Evolutionary conservation across 768 basidiomycete species (phyloP), one percentile per base, ranked within the genome.

Genomic region (Ephemerocybe angulata): DNA sequence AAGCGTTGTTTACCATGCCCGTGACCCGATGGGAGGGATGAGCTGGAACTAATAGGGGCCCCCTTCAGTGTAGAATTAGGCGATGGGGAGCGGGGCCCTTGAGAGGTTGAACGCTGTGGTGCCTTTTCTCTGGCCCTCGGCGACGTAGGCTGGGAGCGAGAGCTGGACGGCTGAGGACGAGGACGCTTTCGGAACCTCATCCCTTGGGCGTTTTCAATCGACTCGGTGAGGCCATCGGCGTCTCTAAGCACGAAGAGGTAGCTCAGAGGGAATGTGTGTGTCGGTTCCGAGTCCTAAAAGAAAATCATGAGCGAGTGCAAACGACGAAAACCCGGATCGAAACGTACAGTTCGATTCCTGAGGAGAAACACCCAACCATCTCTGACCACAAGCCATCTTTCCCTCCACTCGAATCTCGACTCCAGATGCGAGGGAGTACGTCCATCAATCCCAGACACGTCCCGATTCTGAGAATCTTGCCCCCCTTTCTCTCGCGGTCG

Each of bases 371-470:
- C 64, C 21, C 72, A 61, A 0, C 84, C 86, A 22, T 82, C 77
- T 51, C 75, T 71, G 27, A 89, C 76, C n/a, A 87, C 72, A 41
- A 83, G 71, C 81, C 84, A 87, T 3, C 84, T 70, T 17, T 81
- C 74, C 40, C 78, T 76, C 87, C 87, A 89, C 48, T 85, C 86
- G 8, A 81, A 56, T 54, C 75, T 76, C 58, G 62, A 62, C 58
- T 56, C 15, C 48, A 44, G 42, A 6, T 55, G 28, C 33, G 22
- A 33, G 29, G 41, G 13, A 19, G 6, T 44, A 10, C 17, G 29
- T 35, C 42, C 28, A 52, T 54, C 25, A 21, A 35, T 12, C 17
- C n/a, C 46, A 28, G 25, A 11, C 29, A 13, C 57, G 30, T 48
- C 56, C 57, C 30, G 19, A 38, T 25, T 52, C 28, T 28, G 19